Conservation (phyloP, 345 rosid genomes). For the Schrenkiella parvula region DNA sequence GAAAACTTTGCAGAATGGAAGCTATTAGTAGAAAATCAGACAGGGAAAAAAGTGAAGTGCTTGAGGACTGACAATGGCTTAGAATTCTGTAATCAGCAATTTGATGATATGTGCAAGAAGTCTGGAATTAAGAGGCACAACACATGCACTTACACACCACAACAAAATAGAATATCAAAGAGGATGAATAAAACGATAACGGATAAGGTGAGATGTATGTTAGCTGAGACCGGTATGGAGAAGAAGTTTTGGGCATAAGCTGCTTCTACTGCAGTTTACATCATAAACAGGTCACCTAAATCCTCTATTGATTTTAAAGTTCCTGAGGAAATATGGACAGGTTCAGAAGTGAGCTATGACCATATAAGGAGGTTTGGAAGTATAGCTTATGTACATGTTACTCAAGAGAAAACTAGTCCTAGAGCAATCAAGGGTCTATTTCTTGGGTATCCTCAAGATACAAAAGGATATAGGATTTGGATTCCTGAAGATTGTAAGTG, state of each 20-base stretch:
- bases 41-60: no score
- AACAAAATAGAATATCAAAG: no score
- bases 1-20: neutral
- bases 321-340: neutral
- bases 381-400: neutral
- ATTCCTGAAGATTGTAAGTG: neutral
- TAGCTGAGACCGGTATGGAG: no score
- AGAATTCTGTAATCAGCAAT: no score
- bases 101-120: no score
- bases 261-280: neutral
- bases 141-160: no score
- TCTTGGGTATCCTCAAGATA: neutral
- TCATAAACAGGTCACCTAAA: neutral
- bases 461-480: neutral
- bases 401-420: neutral
- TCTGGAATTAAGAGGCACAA: neutral
- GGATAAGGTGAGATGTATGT: no score
- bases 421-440: neutral
- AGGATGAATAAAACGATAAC: no score
- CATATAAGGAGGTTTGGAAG: neutral
- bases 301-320: neutral
- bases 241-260: neutral
- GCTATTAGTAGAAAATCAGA: neutral
- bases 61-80: no score
- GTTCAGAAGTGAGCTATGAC: no score